Evolutionary conservation across 192 early-diverging fungal species (phyloP).

Genomic region (Globomyces pollinis-pini): DNA sequence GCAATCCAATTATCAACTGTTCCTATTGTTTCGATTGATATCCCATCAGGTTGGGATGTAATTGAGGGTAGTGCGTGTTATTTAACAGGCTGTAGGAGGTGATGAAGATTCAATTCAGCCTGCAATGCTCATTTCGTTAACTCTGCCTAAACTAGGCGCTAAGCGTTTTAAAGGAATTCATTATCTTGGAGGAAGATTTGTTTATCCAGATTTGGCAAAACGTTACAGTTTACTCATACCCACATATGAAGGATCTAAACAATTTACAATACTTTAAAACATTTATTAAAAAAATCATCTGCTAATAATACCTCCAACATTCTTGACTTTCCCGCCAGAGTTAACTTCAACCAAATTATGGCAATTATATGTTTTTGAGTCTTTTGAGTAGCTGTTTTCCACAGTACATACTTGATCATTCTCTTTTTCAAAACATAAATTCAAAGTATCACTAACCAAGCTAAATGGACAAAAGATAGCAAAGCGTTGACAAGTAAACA

Average conservation of each 20-base stretch:
- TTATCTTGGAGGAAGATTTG: conserved; percentile 54
- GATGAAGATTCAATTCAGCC: conserved; percentile 54
- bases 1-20: background rate
- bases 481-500: no score
- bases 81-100: conserved; percentile 16
- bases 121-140: conserved; percentile 81
- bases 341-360: no score
- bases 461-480: no score
- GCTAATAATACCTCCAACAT: no score
- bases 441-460: no score
- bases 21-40: conserved; percentile 73
- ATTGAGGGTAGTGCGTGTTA: conserved; percentile 52
- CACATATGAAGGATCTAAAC: background rate
- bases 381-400: no score
- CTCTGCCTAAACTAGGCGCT: conserved; percentile 80
- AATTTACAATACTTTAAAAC: background rate
- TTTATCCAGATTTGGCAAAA: conserved; percentile 42
- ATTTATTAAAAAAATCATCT: no score
- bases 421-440: no score
- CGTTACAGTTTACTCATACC: background rate
- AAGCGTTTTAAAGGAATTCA: conserved; percentile 63
- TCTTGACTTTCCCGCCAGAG: no score
- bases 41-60: conserved; percentile 95
- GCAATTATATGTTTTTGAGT: no score
- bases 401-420: no score